phyloP scores from a whole-genome alignment of 495 filamentous ascomycete species.

The Podospora conica region DNA sequence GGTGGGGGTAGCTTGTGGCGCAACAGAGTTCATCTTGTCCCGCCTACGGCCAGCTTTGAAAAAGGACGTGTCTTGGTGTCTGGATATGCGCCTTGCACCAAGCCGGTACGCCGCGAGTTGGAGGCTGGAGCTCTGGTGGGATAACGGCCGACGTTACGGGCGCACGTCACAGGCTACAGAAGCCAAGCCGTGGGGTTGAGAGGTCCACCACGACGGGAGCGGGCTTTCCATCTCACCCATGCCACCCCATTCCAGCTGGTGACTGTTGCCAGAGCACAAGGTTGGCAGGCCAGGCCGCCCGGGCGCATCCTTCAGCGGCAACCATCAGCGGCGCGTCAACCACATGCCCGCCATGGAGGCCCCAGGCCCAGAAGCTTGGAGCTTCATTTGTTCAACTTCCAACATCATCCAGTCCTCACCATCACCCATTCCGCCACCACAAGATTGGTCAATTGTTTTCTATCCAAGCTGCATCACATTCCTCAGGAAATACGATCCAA shows the following conservation, averaged over 20 bases:
- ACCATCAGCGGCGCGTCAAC: not conserved
- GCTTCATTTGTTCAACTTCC: not conserved
- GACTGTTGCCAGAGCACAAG: not conserved
- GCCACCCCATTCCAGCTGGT: not conserved
- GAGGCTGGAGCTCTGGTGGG: not conserved
- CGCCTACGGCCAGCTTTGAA: not conserved
- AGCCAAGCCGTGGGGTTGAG: not conserved
- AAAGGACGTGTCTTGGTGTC: not conserved
- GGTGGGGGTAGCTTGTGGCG: not conserved
- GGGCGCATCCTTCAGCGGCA: not conserved
- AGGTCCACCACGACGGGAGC: not conserved
- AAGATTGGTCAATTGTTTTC: not conserved
- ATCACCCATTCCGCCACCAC: not conserved
- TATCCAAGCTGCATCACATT: not conserved
- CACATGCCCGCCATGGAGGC: no score
- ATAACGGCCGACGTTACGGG: not conserved
- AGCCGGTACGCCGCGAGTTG: not conserved
- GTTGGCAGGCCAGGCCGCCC: not conserved
- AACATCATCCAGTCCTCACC: not conserved
- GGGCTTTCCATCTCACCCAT: not conserved
- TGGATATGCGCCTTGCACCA: not conserved
- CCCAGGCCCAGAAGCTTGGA: not conserved
- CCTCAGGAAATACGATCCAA: not conserved
- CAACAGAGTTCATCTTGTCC: slow-evolving; percentile 7
- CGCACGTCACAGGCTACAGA: not conserved